These are phyloP conservation scores for Rickenella mellea DNA, from an alignment of 768 basidiomycete species.

Conservation along the genomic window DNA sequence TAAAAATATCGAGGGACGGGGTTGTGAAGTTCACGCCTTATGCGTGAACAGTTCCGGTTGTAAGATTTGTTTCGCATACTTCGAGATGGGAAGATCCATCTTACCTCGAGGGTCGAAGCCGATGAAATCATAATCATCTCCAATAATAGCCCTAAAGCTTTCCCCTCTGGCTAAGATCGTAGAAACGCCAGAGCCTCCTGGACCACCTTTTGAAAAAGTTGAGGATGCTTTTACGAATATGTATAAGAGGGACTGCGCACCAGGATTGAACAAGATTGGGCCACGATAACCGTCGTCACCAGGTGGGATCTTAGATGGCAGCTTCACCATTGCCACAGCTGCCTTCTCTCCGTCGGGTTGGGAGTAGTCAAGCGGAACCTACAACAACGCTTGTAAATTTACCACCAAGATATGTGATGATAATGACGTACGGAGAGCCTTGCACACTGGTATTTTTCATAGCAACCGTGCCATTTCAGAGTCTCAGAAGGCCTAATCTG, in stretches of 20 bases:
- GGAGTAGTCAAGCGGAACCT: slow-evolving; percentile 23
- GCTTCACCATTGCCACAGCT: slow-evolving; percentile 17
- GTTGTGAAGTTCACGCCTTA: slow-evolving; percentile 11
- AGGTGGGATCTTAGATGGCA: slow-evolving; percentile 11
- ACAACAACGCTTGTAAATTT: too few relatives aligned
- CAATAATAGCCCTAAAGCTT: slow-evolving; percentile 2
- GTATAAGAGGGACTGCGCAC: not conserved
- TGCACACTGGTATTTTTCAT: too few relatives aligned
- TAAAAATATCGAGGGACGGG: slow-evolving; percentile 8
- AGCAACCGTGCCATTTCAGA: too few relatives aligned
- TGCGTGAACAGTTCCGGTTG: too few relatives aligned
- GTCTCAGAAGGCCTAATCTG: too few relatives aligned
- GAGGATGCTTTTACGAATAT: not conserved
- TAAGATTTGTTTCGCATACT: too few relatives aligned
- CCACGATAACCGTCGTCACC: slow-evolving; percentile 14
- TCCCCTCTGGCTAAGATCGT: not conserved
- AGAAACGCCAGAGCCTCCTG: slow-evolving; percentile 3
- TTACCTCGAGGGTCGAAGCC: slow-evolving; percentile 7
- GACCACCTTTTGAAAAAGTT: slow-evolving; percentile 6
- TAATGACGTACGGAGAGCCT: too few relatives aligned
- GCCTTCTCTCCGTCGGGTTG: slow-evolving; percentile 10
- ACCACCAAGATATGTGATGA: too few relatives aligned
- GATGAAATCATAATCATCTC: slow-evolving; percentile 6
- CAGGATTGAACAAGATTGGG: slow-evolving; percentile 23
- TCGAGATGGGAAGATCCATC: too few relatives aligned